Percentiles rank a stretch among this genome's conserved stretches.
phyloP scores from a whole-genome alignment of 2,329 filamentous ascomycete genomes.

The Phoma herbarum region DNA sequence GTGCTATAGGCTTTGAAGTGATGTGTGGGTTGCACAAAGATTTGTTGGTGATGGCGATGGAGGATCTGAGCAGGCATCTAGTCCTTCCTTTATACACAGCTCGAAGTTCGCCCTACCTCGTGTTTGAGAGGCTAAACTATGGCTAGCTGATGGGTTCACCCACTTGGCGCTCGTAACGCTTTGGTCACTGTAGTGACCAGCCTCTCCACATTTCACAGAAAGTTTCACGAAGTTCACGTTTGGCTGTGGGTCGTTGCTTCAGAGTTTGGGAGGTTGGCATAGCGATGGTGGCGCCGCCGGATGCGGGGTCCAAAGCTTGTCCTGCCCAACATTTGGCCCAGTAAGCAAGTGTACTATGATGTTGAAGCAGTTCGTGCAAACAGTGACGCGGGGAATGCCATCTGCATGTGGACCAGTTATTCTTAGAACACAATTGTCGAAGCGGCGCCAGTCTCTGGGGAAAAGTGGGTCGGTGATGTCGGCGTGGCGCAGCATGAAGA shows the following conservation, averaged over 20 bases:
- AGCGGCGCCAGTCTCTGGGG: conserved; percentile 8
- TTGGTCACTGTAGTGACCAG: conserved; percentile 5
- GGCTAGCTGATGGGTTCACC: conserved; percentile 13
- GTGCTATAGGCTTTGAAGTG: background rate
- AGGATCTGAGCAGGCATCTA: background rate
- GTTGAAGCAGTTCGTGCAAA: background rate
- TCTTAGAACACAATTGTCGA: conserved; percentile 1
- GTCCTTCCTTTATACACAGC: conserved; percentile 9
- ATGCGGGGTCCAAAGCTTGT: conserved; percentile 1
- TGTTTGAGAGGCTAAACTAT: conserved; percentile 4
- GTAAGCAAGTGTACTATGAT: background rate
- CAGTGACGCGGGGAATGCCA: background rate
- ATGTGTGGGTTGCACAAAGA: background rate
- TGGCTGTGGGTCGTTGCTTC: background rate
- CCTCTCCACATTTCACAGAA: background rate
- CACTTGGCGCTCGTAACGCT: conserved; percentile 5
- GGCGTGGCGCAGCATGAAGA: conserved; percentile 5
- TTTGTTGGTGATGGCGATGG: conserved; percentile 2
- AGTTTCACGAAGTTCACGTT: background rate
- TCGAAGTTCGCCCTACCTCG: conserved; percentile 3
- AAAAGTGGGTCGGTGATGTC: conserved; percentile 2
- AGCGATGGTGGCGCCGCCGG: background rate
- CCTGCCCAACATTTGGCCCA: background rate
- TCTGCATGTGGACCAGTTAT: background rate
- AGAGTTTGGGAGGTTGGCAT: conserved; percentile 8